Percentiles rank a stretch among this genome's conserved stretches.
Conservation (phyloP, 2,329 filamentous ascomycete species). For the Colletotrichum caudatum region DNA sequence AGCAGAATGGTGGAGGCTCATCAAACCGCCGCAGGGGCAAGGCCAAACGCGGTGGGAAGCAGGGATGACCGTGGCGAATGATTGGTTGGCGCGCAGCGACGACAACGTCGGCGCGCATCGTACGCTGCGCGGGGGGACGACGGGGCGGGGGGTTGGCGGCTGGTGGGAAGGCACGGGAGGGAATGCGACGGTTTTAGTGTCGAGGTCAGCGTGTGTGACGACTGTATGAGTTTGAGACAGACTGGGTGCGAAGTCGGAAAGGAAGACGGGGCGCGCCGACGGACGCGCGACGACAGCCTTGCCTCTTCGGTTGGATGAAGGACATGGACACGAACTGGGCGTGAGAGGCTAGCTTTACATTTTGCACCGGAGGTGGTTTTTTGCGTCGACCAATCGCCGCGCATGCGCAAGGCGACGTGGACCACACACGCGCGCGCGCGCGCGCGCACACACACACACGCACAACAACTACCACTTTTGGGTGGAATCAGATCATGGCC, state of each 20-base stretch:
- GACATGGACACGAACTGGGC: conserved; percentile 34
- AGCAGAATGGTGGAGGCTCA: conserved; percentile 27
- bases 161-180: conserved; percentile 19
- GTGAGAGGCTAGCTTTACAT: conserved; percentile 30
- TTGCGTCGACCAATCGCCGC: conserved; percentile 27
- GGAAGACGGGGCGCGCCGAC: conserved; percentile 18
- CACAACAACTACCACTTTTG: conserved; percentile 9
- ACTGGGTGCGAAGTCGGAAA: conserved; percentile 26
- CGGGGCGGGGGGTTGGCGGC: background rate
- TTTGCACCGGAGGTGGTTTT: conserved; percentile 24
- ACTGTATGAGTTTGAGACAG: conserved; percentile 31
- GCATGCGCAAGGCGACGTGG: conserved; percentile 29
- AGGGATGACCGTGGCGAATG: conserved; percentile 26
- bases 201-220: conserved; percentile 25
- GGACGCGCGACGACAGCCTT: conserved; percentile 34
- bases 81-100: conserved; percentile 30
- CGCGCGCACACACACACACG: conserved; percentile 10
- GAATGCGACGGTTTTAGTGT: conserved; percentile 12
- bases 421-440: conserved; percentile 14
- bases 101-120: background rate
- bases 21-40: conserved; percentile 36
- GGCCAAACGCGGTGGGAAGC: conserved; percentile 40
- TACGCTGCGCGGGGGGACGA: conserved; percentile 10
- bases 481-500: conserved; percentile 29
- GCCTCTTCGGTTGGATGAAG: conserved; percentile 37